Conservation (phyloP, 352 stramenopile genomes). For the Blastocystis sp. region DNA sequence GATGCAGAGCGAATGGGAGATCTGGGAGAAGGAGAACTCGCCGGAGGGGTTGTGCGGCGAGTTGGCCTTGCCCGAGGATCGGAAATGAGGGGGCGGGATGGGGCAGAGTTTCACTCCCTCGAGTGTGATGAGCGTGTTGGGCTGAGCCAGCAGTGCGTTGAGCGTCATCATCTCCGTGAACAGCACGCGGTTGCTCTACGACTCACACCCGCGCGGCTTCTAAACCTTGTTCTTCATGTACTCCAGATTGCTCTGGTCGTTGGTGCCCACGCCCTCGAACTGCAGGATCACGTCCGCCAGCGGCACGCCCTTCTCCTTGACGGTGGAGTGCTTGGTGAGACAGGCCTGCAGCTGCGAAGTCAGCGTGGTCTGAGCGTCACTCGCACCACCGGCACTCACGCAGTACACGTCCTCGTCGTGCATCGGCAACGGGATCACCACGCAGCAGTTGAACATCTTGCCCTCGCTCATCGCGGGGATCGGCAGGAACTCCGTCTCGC, state of each 20-base stretch:
- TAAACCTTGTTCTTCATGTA: slow-evolving; percentile 21
- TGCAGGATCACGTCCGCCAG: slow-evolving; percentile 15
- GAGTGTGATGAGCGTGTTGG: slow-evolving; percentile 2
- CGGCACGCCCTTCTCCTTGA: background rate
- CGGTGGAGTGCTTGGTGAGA: background rate
- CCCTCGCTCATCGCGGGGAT: background rate
- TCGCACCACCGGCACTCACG: background rate
- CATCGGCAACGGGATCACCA: slow-evolving; percentile 36
- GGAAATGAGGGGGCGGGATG: background rate
- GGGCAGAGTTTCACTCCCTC: background rate
- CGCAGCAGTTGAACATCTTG: slow-evolving; percentile 59
- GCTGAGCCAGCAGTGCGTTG: background rate
- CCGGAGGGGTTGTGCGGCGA: background rate
- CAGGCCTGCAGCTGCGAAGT: slow-evolving; percentile 11
- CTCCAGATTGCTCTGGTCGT: background rate
- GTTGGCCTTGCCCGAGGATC: background rate
- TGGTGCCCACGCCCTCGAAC: slow-evolving; percentile 39
- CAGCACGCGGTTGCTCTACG: slow-evolving; percentile 18
- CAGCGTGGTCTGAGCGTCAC: background rate
- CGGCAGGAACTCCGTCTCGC: slow-evolving; percentile 34
- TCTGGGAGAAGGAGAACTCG: background rate
- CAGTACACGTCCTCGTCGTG: background rate
- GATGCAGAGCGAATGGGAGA: background rate
- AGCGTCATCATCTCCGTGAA: slow-evolving; percentile 38
- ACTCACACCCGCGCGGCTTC: background rate